Percentiles rank a stretch among this genome's conserved stretches.
Evolutionary conservation across 129 eudicot genomes (phyloP).

Genomic region (Pseudognaphalium luteoalbum): DNA sequence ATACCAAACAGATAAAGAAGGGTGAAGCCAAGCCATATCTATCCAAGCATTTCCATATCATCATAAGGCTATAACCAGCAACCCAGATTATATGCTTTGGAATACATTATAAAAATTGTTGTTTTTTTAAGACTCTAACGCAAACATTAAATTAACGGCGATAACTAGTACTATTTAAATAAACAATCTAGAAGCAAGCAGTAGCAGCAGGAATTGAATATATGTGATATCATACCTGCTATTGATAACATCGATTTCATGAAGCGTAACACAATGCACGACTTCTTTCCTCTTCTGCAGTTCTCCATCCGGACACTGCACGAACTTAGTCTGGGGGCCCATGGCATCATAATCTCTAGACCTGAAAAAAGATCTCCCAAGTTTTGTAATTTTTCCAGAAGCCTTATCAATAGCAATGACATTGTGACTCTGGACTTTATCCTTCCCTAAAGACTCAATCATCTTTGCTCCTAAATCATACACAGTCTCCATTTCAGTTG

Average conservation of each 20-base stretch:
- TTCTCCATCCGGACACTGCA: constrained; percentile 2
- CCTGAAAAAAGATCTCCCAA: constrained; percentile 1
- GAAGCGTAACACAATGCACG: constrained; percentile 4
- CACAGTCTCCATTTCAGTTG: constrained; percentile 4
- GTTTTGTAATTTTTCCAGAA: constrained; percentile 1
- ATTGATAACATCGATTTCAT: constrained; percentile 1
- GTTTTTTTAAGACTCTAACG: not conserved
- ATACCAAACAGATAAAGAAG: not conserved
- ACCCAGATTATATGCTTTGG: not conserved
- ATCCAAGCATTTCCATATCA: not conserved
- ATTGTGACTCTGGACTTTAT: not conserved
- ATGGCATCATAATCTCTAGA: constrained; percentile 7
- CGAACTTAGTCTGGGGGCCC: not conserved
- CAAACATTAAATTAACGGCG: not conserved
- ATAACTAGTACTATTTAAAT: too few relatives aligned
- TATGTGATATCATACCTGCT: not conserved
- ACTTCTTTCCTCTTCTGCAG: constrained; percentile 4
- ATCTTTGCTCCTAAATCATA: not conserved
- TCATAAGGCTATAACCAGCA: too few relatives aligned
- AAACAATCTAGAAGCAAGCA: not conserved
- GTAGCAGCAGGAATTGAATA: not conserved
- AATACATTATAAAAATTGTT: too few relatives aligned
- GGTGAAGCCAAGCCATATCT: not conserved
- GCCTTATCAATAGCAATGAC: constrained; percentile 2
- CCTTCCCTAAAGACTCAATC: constrained; percentile 2